Conservation (phyloP, 352 stramenopile genomes). For the Phytophthora europaea region DNA sequence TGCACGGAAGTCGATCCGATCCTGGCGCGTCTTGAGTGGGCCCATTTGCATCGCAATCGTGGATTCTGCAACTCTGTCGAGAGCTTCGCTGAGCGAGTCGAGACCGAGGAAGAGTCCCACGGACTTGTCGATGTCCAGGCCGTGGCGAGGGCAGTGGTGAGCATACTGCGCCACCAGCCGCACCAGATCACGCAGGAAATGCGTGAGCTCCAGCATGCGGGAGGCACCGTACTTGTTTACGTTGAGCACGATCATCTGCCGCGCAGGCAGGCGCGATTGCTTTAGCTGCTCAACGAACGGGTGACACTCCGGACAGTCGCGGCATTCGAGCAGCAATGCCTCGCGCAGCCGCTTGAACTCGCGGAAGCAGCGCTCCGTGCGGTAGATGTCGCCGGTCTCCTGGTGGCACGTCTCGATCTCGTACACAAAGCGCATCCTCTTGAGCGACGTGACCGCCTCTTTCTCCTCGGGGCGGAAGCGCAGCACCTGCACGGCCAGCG, state of each 20-base stretch:
- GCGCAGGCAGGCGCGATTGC: constrained; percentile 55
- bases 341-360: constrained; percentile 80
- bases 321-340: constrained; percentile 66
- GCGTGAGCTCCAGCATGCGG: constrained; percentile 68
- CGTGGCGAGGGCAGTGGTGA: constrained; percentile 56
- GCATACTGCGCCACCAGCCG: constrained; percentile 48
- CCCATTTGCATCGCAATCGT: constrained; percentile 42
- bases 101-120: constrained; percentile 70
- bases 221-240: constrained; percentile 66
- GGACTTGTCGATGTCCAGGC: constrained; percentile 72
- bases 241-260: constrained; percentile 67
- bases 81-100: constrained; percentile 50
- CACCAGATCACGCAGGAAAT: constrained; percentile 72
- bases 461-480: constrained; percentile 71
- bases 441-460: constrained; percentile 47
- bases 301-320: constrained; percentile 55
- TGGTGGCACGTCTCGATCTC: constrained; percentile 81
- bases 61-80: constrained; percentile 48
- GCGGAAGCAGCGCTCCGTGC: constrained; percentile 62
- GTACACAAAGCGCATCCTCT: constrained; percentile 80
- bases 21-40: constrained; percentile 65
- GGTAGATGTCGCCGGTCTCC: constrained; percentile 64
- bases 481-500: constrained; percentile 67
- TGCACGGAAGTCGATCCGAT: constrained; percentile 75
- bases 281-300: constrained; percentile 64